phyloP scores from a whole-genome alignment of 768 basidiomycete species.

The Lactarius pseudohatsudake region DNA sequence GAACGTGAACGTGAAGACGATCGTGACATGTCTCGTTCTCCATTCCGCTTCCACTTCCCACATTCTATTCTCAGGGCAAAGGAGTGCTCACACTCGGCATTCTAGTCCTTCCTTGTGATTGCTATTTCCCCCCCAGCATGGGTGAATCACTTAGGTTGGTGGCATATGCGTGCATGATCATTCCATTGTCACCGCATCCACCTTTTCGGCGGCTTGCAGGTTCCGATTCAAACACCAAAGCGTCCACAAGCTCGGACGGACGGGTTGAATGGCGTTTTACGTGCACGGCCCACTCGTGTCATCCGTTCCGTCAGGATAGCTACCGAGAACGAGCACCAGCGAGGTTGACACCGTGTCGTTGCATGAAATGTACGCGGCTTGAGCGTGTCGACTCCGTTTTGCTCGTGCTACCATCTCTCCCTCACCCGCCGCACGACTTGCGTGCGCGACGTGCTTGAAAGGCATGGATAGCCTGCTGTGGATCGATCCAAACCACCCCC shows the following conservation, averaged over 20 bases:
- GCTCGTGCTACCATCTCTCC: background rate
- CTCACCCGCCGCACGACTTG: conserved; percentile 1
- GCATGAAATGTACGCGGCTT: conserved; percentile 8
- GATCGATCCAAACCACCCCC: background rate
- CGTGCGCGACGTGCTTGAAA: background rate
- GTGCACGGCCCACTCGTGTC: background rate
- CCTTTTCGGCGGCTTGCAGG: background rate
- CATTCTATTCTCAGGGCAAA: background rate
- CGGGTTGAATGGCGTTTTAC: background rate
- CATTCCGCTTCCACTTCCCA: background rate
- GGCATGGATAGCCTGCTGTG: background rate
- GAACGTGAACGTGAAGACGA: background rate
- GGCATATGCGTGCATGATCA: background rate
- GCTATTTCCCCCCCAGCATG: background rate
- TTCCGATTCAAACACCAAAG: background rate
- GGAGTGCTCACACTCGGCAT: background rate
- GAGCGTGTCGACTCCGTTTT: background rate
- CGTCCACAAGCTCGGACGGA: background rate
- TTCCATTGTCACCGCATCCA: background rate
- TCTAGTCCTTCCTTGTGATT: background rate
- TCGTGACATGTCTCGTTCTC: background rate
- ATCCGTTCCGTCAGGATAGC: background rate
- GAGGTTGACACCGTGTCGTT: background rate
- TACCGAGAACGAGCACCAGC: background rate
- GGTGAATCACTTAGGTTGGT: background rate